Evolutionary conservation across 2,329 filamentous ascomycete genomes (phyloP).

Genomic region (Curvularia sp.): DNA sequence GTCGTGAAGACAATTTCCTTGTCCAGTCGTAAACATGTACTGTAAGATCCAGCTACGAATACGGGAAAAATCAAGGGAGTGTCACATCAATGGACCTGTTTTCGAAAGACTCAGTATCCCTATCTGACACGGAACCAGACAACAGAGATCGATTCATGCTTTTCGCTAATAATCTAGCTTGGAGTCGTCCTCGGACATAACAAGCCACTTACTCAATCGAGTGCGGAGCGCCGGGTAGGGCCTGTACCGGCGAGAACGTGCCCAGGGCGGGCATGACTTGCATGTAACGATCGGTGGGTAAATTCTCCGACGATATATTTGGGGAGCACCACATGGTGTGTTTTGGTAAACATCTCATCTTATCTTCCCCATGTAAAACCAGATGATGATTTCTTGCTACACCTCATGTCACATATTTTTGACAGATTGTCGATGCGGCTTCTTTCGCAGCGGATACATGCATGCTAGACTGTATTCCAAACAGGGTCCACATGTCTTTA

Average conservation of each 20-base stretch:
- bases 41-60: neutral
- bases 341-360: neutral
- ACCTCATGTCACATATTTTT: neutral
- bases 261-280: neutral
- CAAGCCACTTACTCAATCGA: neutral
- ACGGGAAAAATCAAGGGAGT: neutral
- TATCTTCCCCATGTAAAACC: neutral
- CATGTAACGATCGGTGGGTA: neutral
- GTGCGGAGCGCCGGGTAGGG: neutral
- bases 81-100: neutral
- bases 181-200: neutral
- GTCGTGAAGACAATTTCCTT: no score
- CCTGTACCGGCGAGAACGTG: neutral
- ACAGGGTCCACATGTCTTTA: neutral
- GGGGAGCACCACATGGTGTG: neutral
- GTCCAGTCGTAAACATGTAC: neutral
- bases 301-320: neutral
- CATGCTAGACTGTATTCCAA: neutral
- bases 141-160: neutral
- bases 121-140: neutral
- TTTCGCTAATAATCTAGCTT: neutral
- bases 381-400: neutral
- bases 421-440: neutral
- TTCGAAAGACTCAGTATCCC: neutral
- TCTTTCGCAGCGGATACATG: neutral